Evolutionary conservation across 2,329 filamentous ascomycete genomes (phyloP).

Genomic region (Trichophyton verrucosum): DNA sequence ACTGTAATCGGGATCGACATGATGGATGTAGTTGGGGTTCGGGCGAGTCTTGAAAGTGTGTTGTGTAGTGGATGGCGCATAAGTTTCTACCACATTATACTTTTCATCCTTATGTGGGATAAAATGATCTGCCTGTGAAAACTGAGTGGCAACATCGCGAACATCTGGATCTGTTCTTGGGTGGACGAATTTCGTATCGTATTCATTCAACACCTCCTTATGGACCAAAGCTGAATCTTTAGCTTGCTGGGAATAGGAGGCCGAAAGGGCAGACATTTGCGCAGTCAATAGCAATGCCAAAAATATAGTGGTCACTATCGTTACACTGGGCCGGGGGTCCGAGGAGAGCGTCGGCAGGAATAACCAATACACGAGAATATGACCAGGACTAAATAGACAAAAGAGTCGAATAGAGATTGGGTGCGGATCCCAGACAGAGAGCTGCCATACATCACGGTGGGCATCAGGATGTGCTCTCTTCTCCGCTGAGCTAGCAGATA

Average conservation of each 20-base stretch:
- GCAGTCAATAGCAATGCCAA: slow-evolving; percentile 62
- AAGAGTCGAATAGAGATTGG: slow-evolving; percentile 72
- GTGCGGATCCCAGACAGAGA: slow-evolving; percentile 85
- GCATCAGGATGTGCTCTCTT: slow-evolving; percentile 65
- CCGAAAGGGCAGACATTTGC: slow-evolving; percentile 62
- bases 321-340: slow-evolving; percentile 72
- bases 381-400: slow-evolving; percentile 83
- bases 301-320: slow-evolving; percentile 69
- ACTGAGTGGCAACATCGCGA: slow-evolving; percentile 67
- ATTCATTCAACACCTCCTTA: slow-evolving; percentile 86
- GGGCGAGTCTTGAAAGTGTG: slow-evolving; percentile 69
- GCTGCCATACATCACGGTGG: slow-evolving; percentile 82
- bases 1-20: slow-evolving; percentile 55
- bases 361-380: slow-evolving; percentile 80
- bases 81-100: slow-evolving; percentile 47
- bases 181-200: slow-evolving; percentile 90
- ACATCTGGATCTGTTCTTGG: slow-evolving; percentile 74
- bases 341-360: slow-evolving; percentile 66
- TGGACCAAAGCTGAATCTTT: slow-evolving; percentile 78
- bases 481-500: slow-evolving; percentile 60
- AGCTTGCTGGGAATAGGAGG: slow-evolving; percentile 66
- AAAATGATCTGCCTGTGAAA: slow-evolving; percentile 36
- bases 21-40: slow-evolving; percentile 65
- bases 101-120: slow-evolving; percentile 32
- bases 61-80: slow-evolving; percentile 51